Conservation (phyloP, 73 alveolate genomes). For the Blepharisma japonicum region DNA sequence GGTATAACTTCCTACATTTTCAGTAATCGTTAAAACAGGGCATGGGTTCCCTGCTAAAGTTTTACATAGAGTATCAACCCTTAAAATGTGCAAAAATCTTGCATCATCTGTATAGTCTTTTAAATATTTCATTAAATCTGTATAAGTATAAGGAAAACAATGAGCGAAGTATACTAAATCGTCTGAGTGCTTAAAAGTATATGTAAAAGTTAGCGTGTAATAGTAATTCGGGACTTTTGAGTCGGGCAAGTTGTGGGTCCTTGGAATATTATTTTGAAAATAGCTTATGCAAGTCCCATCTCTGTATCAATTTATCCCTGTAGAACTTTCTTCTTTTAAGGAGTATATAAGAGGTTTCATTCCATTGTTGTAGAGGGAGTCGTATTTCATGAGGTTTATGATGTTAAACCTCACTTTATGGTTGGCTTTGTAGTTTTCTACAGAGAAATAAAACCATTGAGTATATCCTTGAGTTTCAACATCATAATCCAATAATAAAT, state of each 20-base stretch:
- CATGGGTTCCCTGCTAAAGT: conserved; percentile 82
- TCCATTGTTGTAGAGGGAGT: conserved; percentile 75
- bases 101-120: conserved; percentile 48
- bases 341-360: conserved; percentile 74
- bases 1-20: neutral
- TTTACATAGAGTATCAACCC: conserved; percentile 60
- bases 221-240: conserved; percentile 47
- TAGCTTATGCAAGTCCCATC: conserved; percentile 66
- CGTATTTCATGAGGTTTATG: conserved; percentile 64
- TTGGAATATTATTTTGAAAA: conserved; percentile 37
- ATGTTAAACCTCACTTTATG: conserved; percentile 41
- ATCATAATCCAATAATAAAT: conserved; percentile 28
- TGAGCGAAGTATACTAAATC: conserved; percentile 95
- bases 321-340: conserved; percentile 34
- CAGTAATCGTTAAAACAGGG: conserved; percentile 64
- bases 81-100: conserved; percentile 35
- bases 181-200: conserved; percentile 75
- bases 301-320: conserved; percentile 58
- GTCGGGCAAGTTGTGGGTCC: conserved; percentile 42
- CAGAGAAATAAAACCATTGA: conserved; percentile 51
- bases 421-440: conserved; percentile 36
- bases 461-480: conserved; percentile 45
- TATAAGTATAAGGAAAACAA: conserved; percentile 90
- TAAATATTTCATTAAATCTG: conserved; percentile 71
- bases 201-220: conserved; percentile 86